Evolutionary conservation across 331 rosid species (phyloP).

Genomic region (Malus hybrid): DNA sequence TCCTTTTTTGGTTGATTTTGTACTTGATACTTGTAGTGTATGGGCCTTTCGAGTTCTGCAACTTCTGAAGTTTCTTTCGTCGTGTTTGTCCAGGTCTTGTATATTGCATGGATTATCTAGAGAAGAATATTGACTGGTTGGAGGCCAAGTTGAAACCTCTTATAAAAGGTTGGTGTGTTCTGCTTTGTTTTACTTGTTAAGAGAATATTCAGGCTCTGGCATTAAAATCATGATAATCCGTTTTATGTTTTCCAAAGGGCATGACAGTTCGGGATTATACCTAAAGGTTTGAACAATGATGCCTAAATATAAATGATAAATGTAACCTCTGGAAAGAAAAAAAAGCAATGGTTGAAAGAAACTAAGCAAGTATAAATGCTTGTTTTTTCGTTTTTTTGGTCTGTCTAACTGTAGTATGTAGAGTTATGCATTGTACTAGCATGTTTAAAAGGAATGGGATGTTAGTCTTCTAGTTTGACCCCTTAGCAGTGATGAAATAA

Average conservation of each 20-base stretch:
- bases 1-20: not conserved
- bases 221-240: not conserved
- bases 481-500: not conserved
- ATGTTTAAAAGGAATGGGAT: not conserved
- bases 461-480: not conserved
- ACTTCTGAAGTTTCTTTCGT: conserved; percentile 16
- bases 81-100: conserved; percentile 57
- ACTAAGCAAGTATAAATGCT: not conserved
- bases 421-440: not conserved
- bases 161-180: conserved; percentile 59
- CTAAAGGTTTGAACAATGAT: not conserved
- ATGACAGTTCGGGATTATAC: not conserved
- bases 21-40: not conserved
- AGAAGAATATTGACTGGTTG: conserved; percentile 89
- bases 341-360: not conserved
- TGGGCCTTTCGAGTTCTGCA: not conserved
- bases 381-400: not conserved
- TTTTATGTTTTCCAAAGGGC: not conserved
- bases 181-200: not conserved
- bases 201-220: not conserved
- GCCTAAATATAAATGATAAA: not conserved
- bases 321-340: not conserved
- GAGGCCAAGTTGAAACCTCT: conserved; percentile 74
- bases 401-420: not conserved
- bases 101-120: conserved; percentile 90